Evolutionary conservation across 2,329 filamentous ascomycete species (phyloP).

Genomic region (Arthrinium phaeospermum): DNA sequence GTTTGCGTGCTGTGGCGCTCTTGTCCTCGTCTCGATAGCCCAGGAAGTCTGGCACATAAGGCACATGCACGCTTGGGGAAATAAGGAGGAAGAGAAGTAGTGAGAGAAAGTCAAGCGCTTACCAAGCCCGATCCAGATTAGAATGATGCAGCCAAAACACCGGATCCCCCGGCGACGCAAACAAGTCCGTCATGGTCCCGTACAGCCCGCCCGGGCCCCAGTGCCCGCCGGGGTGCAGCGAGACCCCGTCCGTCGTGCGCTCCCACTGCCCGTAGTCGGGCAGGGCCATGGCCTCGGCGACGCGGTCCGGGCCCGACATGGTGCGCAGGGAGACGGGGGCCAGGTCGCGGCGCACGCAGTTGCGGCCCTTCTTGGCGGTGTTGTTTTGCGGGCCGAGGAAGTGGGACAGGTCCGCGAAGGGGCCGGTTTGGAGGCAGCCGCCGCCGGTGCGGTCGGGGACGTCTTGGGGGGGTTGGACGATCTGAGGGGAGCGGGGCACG

Average conservation of each 20-base stretch:
- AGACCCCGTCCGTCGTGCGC: not conserved
- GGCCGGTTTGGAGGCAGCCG: conserved; percentile 6
- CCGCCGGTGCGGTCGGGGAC: conserved; percentile 18
- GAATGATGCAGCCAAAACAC: conserved; percentile 22
- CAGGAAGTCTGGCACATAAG: no score
- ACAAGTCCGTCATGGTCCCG: conserved; percentile 22
- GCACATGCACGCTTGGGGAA: no score
- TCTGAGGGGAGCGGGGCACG: not conserved
- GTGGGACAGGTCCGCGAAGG: conserved; percentile 9
- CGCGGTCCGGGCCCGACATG: not conserved
- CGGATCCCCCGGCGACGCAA: conserved; percentile 21
- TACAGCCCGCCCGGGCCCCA: conserved; percentile 22
- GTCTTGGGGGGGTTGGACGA: conserved; percentile 1
- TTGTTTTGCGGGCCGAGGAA: conserved; percentile 2
- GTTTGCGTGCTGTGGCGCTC: no score
- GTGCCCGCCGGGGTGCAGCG: conserved; percentile 22
- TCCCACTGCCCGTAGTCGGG: not conserved
- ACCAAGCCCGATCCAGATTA: conserved; percentile 22
- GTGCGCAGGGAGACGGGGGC: not conserved
- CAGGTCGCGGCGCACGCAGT: conserved; percentile 9
- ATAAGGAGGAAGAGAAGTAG: no score
- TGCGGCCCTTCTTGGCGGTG: not conserved
- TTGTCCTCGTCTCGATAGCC: no score
- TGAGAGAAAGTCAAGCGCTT: not conserved
- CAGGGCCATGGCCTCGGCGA: not conserved